Percentiles rank a stretch among this genome's conserved stretches.
Evolutionary conservation across 2,329 filamentous ascomycete species (phyloP).

Genomic region (Paradendryphiella salina): DNA sequence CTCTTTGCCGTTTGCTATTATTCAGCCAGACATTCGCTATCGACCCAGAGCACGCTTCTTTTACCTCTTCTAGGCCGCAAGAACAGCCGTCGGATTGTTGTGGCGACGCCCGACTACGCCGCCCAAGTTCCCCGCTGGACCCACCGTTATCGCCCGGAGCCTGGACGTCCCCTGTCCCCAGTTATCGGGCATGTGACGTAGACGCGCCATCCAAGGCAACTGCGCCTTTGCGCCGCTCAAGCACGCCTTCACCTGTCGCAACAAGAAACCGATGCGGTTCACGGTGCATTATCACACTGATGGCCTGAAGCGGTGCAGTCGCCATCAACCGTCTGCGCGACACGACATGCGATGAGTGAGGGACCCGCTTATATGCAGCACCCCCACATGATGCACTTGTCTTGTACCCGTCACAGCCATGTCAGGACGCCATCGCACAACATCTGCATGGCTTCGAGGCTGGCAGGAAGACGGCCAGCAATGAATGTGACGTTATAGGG

Average conservation of each 20-base stretch:
- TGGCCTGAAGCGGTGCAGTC: neutral
- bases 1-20: slow-evolving; percentile 19
- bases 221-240: slow-evolving; percentile 20
- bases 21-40: slow-evolving; percentile 14
- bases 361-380: slow-evolving; percentile 17
- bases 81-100: neutral
- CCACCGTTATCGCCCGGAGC: slow-evolving; percentile 33
- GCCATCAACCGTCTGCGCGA: slow-evolving; percentile 7
- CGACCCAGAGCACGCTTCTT: neutral
- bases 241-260: slow-evolving; percentile 10
- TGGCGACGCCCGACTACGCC: neutral
- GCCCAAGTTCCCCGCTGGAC: slow-evolving; percentile 25
- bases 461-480: neutral
- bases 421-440: neutral
- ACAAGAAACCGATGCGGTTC: neutral
- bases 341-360: slow-evolving; percentile 14
- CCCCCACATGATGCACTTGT: slow-evolving; percentile 8
- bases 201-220: slow-evolving; percentile 3
- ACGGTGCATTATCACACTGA: neutral
- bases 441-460: neutral
- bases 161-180: slow-evolving; percentile 3
- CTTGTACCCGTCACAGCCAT: neutral
- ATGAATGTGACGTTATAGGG: neutral
- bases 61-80: neutral
- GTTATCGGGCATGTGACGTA: slow-evolving; percentile 11